Evolutionary conservation across 2,329 filamentous ascomycete genomes (phyloP).

Genomic region (Botrytis byssoidea): DNA sequence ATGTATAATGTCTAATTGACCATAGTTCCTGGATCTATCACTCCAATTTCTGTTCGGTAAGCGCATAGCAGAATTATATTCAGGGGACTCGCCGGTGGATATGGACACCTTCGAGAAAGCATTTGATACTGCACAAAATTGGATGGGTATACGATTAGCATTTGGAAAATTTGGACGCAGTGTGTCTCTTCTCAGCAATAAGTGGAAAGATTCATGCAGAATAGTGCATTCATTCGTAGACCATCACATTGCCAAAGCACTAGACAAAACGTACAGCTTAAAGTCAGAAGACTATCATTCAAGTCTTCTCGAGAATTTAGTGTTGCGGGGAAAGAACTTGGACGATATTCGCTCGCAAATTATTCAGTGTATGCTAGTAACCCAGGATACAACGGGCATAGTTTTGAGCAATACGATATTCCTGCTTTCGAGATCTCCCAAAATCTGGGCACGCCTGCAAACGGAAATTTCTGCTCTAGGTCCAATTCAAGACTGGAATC

Average conservation of each 20-base stretch:
- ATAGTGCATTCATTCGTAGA: constrained; percentile 15
- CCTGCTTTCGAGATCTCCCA: background rate
- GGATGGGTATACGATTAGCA: constrained; percentile 14
- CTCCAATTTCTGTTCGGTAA: constrained; percentile 15
- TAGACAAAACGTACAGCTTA: background rate
- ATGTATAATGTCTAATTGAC: background rate
- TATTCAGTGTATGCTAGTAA: constrained; percentile 11
- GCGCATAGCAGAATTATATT: background rate
- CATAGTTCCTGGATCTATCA: constrained; percentile 13
- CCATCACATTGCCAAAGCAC: background rate
- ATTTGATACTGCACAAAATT: constrained; percentile 3
- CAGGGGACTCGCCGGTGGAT: background rate
- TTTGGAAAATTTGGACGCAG: constrained; percentile 4
- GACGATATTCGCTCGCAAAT: constrained; percentile 12
- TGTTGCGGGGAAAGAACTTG: too few relatives aligned
- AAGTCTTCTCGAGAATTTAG: background rate
- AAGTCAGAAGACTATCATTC: background rate
- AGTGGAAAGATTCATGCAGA: background rate
- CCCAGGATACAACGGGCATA: constrained; percentile 15
- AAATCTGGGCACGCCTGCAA: background rate
- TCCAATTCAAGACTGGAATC: background rate
- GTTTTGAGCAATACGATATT: constrained; percentile 15
- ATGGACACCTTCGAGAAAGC: constrained; percentile 1
- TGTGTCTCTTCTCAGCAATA: background rate
- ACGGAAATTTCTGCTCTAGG: background rate